phyloP scores from a whole-genome alignment of 306 rosid species.

The Vigna mungo region DNA sequence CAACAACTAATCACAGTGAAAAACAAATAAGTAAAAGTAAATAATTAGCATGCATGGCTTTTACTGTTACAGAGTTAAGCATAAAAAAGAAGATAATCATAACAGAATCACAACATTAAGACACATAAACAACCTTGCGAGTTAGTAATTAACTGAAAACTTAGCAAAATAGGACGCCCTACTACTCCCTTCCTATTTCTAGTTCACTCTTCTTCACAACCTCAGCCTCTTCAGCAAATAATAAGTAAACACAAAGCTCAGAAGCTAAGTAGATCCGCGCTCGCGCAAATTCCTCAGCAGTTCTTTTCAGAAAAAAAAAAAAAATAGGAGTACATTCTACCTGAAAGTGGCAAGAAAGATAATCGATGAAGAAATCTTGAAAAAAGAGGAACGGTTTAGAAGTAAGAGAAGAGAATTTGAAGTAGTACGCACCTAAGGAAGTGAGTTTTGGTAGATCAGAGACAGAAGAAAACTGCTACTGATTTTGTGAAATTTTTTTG shows the following conservation, averaged over 20 bases:
- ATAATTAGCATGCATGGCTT: slow-evolving; percentile 15
- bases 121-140: slow-evolving; percentile 1
- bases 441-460: slow-evolving; percentile 53
- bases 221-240: slow-evolving; percentile 11
- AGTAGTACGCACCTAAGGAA: slow-evolving; percentile 51
- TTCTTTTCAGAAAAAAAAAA: not conserved
- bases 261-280: slow-evolving; percentile 43
- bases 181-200: slow-evolving; percentile 5
- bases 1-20: not conserved
- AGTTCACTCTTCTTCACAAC: not conserved
- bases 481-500: not conserved
- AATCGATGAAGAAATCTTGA: not conserved
- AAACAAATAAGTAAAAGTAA: not conserved
- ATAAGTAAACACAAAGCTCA: not conserved
- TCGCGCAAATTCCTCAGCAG: not conserved
- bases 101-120: not conserved
- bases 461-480: slow-evolving; percentile 41
- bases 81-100: not conserved
- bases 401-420: slow-evolving; percentile 20
- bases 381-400: not conserved
- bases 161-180: slow-evolving; percentile 25
- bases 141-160: not conserved
- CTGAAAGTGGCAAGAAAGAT: not conserved
- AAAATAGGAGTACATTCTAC: slow-evolving; percentile 5
- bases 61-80: not conserved